These are phyloP conservation scores for Musa balbisiana DNA, from an alignment of 202 grass and related monocot species.

Conservation along the genomic window DNA sequence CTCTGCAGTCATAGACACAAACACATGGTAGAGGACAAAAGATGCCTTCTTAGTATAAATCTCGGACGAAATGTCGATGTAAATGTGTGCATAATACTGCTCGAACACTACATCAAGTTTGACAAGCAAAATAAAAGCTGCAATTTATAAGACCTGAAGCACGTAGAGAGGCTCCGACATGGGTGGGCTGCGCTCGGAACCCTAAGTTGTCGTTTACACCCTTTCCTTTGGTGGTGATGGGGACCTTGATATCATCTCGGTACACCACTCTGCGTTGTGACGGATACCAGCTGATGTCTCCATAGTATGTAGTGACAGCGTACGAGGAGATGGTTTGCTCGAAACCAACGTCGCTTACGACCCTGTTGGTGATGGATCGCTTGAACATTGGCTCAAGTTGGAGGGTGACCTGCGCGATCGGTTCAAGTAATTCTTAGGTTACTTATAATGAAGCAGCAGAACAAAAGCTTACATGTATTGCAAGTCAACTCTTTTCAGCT, in stretches of 20 bases:
- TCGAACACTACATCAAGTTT: no score
- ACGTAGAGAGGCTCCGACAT: not conserved
- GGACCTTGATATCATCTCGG: constrained; percentile 5
- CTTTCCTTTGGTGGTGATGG: not conserved
- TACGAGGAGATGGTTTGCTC: constrained; percentile 6
- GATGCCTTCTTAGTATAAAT: no score
- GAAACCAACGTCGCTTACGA: not conserved
- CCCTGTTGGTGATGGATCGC: constrained; percentile 15
- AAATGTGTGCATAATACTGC: no score
- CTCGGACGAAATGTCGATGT: no score
- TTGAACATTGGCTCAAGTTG: constrained; percentile 23
- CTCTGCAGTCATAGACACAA: no score
- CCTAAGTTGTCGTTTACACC: not conserved
- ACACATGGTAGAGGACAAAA: no score
- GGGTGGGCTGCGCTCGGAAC: not conserved
- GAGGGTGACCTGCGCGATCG: not conserved
- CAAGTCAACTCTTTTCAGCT: no score
- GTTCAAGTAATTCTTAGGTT: not conserved
- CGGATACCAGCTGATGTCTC: constrained; percentile 20
- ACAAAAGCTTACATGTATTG: no score
- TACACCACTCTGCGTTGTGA: constrained; percentile 1
- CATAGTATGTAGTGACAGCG: not conserved
- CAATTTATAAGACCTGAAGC: not conserved
- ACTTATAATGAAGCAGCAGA: not conserved
- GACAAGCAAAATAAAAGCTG: no score